Base-by-base conservation (phyloP, 371 early-diverging fungal genomes). In the Batkoa obscura region DNA sequence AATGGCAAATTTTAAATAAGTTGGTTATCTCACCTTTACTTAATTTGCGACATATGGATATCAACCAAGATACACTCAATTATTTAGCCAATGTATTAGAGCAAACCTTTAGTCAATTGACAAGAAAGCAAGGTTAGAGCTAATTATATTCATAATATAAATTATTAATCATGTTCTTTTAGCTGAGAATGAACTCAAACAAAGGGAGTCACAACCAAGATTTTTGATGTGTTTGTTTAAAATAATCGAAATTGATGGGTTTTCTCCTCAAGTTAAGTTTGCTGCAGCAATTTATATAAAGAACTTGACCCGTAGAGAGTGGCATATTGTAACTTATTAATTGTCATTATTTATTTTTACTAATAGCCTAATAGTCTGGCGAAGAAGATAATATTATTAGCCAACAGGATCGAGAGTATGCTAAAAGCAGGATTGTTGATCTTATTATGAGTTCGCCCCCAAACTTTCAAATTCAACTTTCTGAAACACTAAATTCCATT, bases 271-370 rank as follows among this genome's bases (percentile, higher is more conserved):
- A 37, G 67, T 87, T 10, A 78, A 90, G 39, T 79, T 90, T 57
- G 80, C 93, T 2, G 86, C 83, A 10, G 78, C 90, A 15, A 65
- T 98, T 38, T 83, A 84, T 60, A 93, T 98, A 68, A 98, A 98
- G 67, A 98, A 98, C 67, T 90, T 79, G 66, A 68, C 94, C 60
- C 85, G 86, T 59, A 78, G 84, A 57, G 66, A 83, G 60, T 98
- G 98, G 98, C 73, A 72, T 36, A 67, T 68, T 63, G 90, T 87
- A 74, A 60, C 65, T 51, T 23, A 48, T 36, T 17, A 33, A 13
- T 33, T 15, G 34, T 43, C 32, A 3, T 45, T 50, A 38, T 45
- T 46, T 30, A 15, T 1, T 34, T 41, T 58, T 10, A 3, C 43
- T 33, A n/a, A 23, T 6, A 56, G 42, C 23, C 15, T 50, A 34